Conservation (phyloP, 2,329 filamentous ascomycete genomes). For the Ophiocordyceps camponoti-saundersi region DNA sequence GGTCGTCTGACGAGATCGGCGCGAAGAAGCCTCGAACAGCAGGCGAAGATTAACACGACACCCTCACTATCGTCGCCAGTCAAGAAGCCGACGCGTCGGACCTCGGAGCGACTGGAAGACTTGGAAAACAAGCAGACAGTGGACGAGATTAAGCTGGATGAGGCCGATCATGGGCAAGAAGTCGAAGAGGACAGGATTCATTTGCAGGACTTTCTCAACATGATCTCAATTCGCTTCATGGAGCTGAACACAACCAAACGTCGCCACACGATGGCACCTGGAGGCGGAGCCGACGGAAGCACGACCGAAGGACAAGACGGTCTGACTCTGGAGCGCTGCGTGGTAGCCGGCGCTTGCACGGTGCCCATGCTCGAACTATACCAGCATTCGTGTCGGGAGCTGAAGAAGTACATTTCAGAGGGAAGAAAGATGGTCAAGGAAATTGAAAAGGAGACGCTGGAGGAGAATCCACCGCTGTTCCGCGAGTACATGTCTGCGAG, state of each 20-base stretch:
- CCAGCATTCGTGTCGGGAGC: conserved; percentile 85
- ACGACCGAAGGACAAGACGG: conserved; percentile 28
- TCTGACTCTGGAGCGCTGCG: conserved; percentile 53
- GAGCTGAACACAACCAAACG: conserved; percentile 93
- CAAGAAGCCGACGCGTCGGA: conserved; percentile 37
- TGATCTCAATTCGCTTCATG: conserved; percentile 97
- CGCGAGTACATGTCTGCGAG: conserved; percentile 78
- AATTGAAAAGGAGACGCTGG: conserved; percentile 75
- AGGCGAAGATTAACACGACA: conserved; percentile 22
- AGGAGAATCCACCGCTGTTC: conserved; percentile 84
- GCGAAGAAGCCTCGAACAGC: conserved; percentile 25
- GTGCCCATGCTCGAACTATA: conserved; percentile 88
- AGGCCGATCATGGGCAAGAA: conserved; percentile 27
- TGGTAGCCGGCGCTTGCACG: conserved; percentile 79
- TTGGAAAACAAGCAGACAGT: conserved; percentile 29
- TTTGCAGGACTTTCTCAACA: conserved; percentile 80
- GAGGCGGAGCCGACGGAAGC: conserved; percentile 23
- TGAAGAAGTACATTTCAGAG: conserved; percentile 93
- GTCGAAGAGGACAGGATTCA: conserved; percentile 48
- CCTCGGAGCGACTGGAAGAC: conserved; percentile 37
- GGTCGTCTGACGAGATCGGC: conserved; percentile 37
- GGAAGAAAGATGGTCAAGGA: conserved; percentile 78
- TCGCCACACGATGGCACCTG: conserved; percentile 60
- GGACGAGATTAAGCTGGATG: conserved; percentile 25
- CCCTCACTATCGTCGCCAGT: conserved; percentile 28